Percentiles rank a stretch among this genome's conserved stretches.
Conservation (phyloP, 2,329 filamentous ascomycete genomes). For the Fusarium nodosum region DNA sequence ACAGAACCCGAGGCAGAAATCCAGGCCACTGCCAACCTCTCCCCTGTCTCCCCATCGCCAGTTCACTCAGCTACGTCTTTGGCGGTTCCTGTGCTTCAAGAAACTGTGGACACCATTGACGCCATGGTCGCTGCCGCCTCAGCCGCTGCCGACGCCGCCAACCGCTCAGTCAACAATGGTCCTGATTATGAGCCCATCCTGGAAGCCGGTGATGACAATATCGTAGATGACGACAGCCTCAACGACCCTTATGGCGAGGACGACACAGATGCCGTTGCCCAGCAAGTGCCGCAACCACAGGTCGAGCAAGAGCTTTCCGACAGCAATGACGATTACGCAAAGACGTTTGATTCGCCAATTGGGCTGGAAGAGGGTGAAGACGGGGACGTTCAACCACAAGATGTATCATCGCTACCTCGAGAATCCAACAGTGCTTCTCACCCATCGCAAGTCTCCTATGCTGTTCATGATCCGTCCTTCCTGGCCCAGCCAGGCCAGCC, state of each 20-base stretch:
- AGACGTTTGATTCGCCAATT: constrained; percentile 65
- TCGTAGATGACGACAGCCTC: constrained; percentile 63
- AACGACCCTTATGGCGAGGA: constrained; percentile 63
- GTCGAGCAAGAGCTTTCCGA: constrained; percentile 51
- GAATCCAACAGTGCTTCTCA: constrained; percentile 60
- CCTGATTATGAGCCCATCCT: constrained; percentile 53
- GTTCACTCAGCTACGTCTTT: constrained; percentile 62
- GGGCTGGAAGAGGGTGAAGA: constrained; percentile 55
- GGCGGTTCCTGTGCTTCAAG: constrained; percentile 65
- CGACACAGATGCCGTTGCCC: constrained; percentile 49
- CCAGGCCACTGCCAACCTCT: constrained; percentile 67
- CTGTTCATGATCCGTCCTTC: constrained; percentile 52
- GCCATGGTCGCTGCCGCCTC: constrained; percentile 59
- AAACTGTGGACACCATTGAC: constrained; percentile 65
- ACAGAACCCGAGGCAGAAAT: constrained; percentile 60
- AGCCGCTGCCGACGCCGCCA: constrained; percentile 49
- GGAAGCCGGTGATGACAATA: constrained; percentile 55
- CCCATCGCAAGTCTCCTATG: constrained; percentile 52
- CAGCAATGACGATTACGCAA: constrained; percentile 65
- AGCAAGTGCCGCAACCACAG: constrained; percentile 48
- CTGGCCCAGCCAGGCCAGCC: constrained; percentile 47
- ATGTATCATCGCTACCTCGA: constrained; percentile 62
- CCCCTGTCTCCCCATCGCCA: constrained; percentile 65
- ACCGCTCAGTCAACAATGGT: constrained; percentile 50
- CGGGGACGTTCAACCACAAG: constrained; percentile 54